Conservation (phyloP, 352 stramenopile species). For the Phytophthora tentaculata region DNA sequence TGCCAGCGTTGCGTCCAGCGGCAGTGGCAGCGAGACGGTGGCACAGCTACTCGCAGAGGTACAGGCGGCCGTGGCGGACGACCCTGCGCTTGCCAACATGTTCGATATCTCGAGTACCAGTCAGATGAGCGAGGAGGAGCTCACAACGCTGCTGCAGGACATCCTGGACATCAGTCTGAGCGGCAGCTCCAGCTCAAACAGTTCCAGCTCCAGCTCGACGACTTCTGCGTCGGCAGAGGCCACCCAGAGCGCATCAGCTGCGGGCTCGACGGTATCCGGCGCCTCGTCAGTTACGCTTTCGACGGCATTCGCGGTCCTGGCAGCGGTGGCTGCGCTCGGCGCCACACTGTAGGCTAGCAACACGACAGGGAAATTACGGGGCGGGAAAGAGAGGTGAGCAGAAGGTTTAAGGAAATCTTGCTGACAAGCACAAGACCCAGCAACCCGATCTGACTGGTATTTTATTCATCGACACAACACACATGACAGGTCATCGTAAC, state of each 20-base stretch:
- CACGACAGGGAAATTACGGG: constrained; percentile 15
- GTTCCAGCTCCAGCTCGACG: constrained; percentile 9
- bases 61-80: constrained; percentile 37
- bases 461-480: constrained; percentile 38
- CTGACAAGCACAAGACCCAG: neutral
- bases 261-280: constrained; percentile 13
- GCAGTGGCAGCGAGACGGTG: constrained; percentile 30
- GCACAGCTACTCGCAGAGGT: constrained; percentile 41
- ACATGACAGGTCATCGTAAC: constrained; percentile 19
- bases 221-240: constrained; percentile 11
- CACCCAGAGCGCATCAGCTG: constrained; percentile 22
- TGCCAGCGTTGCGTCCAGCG: neutral
- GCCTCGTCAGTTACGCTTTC: constrained; percentile 17
- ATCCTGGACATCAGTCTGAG: constrained; percentile 32
- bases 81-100: constrained; percentile 46
- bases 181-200: constrained; percentile 11
- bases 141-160: constrained; percentile 37
- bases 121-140: constrained; percentile 47
- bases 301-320: constrained; percentile 9
- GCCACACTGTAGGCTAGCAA: constrained; percentile 30
- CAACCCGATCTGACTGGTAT: constrained; percentile 19
- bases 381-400: neutral
- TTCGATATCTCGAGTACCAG: constrained; percentile 43
- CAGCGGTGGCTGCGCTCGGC: constrained; percentile 7
- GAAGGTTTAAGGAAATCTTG: neutral